Evolutionary conservation across 2,329 filamentous ascomycete genomes (phyloP).

Genomic region (Lachnellula occidentalis): DNA sequence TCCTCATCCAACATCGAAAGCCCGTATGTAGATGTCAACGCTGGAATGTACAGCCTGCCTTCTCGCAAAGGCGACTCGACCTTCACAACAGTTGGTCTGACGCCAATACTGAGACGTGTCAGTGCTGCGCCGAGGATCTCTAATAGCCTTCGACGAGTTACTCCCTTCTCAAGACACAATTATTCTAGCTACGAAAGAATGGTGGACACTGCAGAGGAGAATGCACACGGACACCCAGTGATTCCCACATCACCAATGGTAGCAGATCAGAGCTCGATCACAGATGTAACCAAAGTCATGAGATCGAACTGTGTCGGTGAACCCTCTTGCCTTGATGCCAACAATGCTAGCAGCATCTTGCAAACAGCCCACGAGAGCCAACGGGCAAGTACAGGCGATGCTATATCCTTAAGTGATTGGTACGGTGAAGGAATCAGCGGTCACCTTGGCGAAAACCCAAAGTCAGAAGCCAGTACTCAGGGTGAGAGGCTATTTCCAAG

Average conservation of each 20-base stretch:
- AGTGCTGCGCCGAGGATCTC: conserved; percentile 11
- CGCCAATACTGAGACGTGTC: conserved; percentile 5
- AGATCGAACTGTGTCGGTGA: no score
- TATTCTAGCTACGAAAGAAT: conserved; percentile 7
- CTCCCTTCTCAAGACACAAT: conserved; percentile 10
- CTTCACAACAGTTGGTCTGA: background rate
- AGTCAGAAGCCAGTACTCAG: background rate
- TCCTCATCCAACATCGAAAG: conserved; percentile 1
- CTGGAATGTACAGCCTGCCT: conserved; percentile 8
- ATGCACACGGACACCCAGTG: background rate
- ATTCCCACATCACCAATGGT: background rate
- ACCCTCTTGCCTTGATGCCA: background rate
- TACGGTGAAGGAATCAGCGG: background rate
- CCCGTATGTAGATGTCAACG: background rate
- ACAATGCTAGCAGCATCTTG: background rate
- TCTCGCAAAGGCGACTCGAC: conserved; percentile 7
- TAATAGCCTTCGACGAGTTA: conserved; percentile 10
- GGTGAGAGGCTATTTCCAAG: background rate
- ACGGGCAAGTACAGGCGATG: conserved; percentile 6
- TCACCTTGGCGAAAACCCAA: background rate
- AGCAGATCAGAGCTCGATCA: no score
- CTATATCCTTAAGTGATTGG: conserved; percentile 10
- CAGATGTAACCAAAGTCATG: no score
- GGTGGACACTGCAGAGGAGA: background rate
- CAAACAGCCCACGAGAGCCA: background rate